These are phyloP conservation scores for Sugiyamaella boreocaroliniensis DNA, from an alignment of 805 yeast genomes.

Conservation along the genomic window DNA sequence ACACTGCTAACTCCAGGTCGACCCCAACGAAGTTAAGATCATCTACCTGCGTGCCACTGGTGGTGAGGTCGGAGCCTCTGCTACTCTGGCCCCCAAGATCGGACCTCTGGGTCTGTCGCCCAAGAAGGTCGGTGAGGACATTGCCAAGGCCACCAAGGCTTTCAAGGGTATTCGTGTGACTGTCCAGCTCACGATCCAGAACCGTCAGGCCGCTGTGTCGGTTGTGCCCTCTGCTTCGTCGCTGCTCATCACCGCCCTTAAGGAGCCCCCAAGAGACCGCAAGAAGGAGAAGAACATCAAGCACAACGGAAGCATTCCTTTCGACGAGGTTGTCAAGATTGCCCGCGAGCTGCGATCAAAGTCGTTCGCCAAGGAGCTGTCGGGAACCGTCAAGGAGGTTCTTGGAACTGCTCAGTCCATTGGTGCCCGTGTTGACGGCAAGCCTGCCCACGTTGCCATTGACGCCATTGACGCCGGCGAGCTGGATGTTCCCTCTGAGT, in stretches of 20 bases:
- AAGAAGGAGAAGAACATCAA: constrained; percentile 99
- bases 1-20: constrained; percentile 49
- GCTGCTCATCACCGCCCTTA: constrained; percentile 96
- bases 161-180: constrained; percentile 99
- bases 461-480: constrained; percentile 98
- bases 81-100: constrained; percentile 99
- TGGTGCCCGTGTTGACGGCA: constrained; percentile 98
- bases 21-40: constrained; percentile 97
- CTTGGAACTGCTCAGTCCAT: constrained; percentile 99
- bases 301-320: constrained; percentile 98
- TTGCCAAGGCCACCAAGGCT: constrained; percentile 98
- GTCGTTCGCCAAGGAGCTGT: constrained; percentile 95
- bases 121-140: constrained; percentile 99
- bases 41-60: constrained; percentile 99
- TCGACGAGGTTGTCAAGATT: constrained; percentile 92
- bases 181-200: constrained; percentile 96
- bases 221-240: constrained; percentile 99
- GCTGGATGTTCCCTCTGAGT: constrained; percentile 51
- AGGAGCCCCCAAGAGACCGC: constrained; percentile 99
- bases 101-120: constrained; percentile 99
- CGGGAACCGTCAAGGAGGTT: constrained; percentile 96
- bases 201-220: constrained; percentile 98
- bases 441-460: constrained; percentile 98
- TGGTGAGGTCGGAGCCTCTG: constrained; percentile 99
- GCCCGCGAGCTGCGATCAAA: constrained; percentile 97